Evolutionary conservation across 2,329 filamentous ascomycete genomes (phyloP).

Genomic region (Ophiostoma fasciatum): DNA sequence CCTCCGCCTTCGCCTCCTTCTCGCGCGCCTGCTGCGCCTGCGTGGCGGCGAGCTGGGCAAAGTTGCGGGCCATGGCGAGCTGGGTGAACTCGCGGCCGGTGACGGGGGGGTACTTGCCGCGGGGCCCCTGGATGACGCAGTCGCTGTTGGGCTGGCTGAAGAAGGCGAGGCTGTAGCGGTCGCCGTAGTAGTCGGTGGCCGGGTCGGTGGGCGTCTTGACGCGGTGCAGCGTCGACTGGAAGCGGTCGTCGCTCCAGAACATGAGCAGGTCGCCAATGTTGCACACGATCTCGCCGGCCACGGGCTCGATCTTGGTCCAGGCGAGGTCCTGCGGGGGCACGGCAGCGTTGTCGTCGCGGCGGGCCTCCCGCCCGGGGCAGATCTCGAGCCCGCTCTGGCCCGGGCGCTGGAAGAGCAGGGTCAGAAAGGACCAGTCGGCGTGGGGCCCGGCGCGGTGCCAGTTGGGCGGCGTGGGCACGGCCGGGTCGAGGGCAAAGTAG

Average conservation of each 20-base stretch:
- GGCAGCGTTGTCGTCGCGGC: slow-evolving; percentile 34
- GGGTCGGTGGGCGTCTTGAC: slow-evolving; percentile 35
- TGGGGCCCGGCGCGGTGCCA: slow-evolving; percentile 44
- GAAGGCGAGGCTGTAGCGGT: slow-evolving; percentile 48
- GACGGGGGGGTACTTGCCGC: slow-evolving; percentile 44
- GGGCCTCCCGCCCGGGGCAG: slow-evolving; percentile 44
- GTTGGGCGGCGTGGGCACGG: slow-evolving; percentile 22
- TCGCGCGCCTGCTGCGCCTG: slow-evolving; percentile 9
- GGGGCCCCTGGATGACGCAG: slow-evolving; percentile 41
- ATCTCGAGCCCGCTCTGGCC: slow-evolving; percentile 48
- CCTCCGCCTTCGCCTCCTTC: background rate
- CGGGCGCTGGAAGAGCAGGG: slow-evolving; percentile 44
- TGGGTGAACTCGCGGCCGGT: slow-evolving; percentile 45
- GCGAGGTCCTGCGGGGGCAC: slow-evolving; percentile 39
- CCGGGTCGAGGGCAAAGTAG: slow-evolving; percentile 18
- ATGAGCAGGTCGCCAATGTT: slow-evolving; percentile 52
- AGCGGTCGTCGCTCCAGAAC: slow-evolving; percentile 52
- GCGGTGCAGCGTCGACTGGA: slow-evolving; percentile 50
- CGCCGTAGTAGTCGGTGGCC: slow-evolving; percentile 34
- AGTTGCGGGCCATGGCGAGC: too few relatives aligned
- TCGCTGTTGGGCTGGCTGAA: slow-evolving; percentile 39
- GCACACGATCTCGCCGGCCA: slow-evolving; percentile 40
- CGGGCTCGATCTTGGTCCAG: slow-evolving; percentile 48
- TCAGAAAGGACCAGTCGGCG: slow-evolving; percentile 47
- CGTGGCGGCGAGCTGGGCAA: too few relatives aligned